Base-by-base conservation (phyloP, 345 rosid species). In the Dovyalis caffra region DNA sequence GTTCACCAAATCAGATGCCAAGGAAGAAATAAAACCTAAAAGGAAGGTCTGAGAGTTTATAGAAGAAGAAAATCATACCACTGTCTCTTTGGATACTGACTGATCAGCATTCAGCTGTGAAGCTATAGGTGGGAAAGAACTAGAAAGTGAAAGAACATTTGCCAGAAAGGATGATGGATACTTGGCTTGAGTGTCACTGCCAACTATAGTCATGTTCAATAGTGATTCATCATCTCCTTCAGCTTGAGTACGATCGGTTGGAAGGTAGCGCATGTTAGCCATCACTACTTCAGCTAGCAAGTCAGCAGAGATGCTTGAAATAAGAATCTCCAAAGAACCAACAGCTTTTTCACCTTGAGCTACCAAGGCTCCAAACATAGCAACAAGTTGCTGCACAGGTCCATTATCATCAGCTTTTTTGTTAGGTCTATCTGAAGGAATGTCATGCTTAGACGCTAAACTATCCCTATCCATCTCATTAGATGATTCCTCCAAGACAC, bases 281-380 rank as follows among this genome's bases (percentile, higher is more conserved):
- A 95, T 93, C 80, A 95, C 99, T 66, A 95, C 92, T 74, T 95
- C 99, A 25, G 98, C 96, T 58, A 95, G 93, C 85, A 95, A 87
- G 89, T 95, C 99, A 15, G 96, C 90, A 51, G 93, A 90, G 73
- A 95, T 91, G 74, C 90, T 93, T 71, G 98, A 87, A 86, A 95
- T 95, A 79, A 95, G 97, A 86, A 91, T 87, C 85, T 90, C 97
- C 78, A 95, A 75, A 70, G 91, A 85, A 67, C 87, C 91, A 83
- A 89, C 82, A 81, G 97, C 99, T 49, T 87, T 88, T 85, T 90
- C 99, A 82, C 98, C 98, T 85, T 95, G 97, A 74, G 98, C 96
- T 85, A 95, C 96, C 88, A 95, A 87, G 66, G 88, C 94, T 66
- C 98, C 96, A 57, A 95, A 91, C 98, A 91, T 88, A 65, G 88